phyloP scores from a whole-genome alignment of 2,329 filamentous ascomycete genomes.

The Fonsecaea pedrosoi region DNA sequence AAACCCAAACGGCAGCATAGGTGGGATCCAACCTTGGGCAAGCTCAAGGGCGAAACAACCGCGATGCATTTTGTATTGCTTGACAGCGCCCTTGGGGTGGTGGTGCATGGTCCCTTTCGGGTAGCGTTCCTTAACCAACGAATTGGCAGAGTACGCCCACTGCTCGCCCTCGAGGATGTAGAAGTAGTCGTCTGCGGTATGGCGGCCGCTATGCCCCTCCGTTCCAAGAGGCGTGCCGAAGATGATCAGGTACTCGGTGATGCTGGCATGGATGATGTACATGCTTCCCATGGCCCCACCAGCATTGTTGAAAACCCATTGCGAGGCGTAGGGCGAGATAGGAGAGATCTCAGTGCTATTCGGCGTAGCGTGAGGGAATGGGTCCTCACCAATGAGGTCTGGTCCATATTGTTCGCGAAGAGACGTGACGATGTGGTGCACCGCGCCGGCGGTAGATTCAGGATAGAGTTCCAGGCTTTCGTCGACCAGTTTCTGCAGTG shows the following conservation, averaged over 20 bases:
- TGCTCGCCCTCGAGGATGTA: conserved; percentile 83
- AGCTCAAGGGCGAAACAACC: conserved; percentile 83
- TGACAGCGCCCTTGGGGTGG: conserved; percentile 72
- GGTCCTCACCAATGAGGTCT: conserved; percentile 29
- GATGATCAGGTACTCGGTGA: conserved; percentile 90
- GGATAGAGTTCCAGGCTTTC: conserved; percentile 32
- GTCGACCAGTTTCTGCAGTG: conserved; percentile 38
- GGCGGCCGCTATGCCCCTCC: conserved; percentile 84
- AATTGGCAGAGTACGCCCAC: conserved; percentile 73
- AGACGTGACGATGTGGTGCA: conserved; percentile 69
- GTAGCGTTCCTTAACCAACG: conserved; percentile 73
- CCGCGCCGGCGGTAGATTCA: conserved; percentile 63
- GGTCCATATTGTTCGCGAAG: conserved; percentile 51
- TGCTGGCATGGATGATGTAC: conserved; percentile 81
- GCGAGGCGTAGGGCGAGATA: conserved; percentile 53
- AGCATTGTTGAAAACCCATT: conserved; percentile 88
- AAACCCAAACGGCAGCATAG: conserved; percentile 89
- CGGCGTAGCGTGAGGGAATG: conserved; percentile 19
- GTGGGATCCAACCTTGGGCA: conserved; percentile 86
- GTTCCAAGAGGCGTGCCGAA: conserved; percentile 85
- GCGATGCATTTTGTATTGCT: conserved; percentile 83
- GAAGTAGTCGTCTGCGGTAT: conserved; percentile 95
- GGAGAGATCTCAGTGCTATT: conserved; percentile 22
- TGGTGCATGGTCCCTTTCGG: conserved; percentile 73
- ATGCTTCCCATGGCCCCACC: conserved; percentile 86